Conservation (phyloP, 2,329 filamentous ascomycete genomes). For the Aspergillus candidus region DNA sequence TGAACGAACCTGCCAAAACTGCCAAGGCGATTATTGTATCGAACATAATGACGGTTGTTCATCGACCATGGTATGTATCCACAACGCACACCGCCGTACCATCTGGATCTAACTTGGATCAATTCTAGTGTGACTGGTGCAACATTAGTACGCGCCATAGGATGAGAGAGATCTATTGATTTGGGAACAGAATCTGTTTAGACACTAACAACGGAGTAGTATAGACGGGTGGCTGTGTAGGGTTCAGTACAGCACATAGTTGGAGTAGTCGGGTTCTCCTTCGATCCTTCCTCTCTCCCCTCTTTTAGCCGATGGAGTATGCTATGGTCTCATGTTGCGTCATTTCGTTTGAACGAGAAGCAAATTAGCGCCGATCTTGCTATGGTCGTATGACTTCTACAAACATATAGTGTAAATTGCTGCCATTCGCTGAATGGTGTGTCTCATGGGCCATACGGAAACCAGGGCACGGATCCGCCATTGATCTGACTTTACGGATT, state of each 20-base stretch:
- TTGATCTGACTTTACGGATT: too few species aligned
- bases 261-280: background rate
- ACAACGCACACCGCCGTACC: background rate
- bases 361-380: too few species aligned
- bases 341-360: too few species aligned
- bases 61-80: slow-evolving; percentile 43
- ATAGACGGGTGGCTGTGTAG: background rate
- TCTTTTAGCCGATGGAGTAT: too few species aligned
- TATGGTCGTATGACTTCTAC: too few species aligned
- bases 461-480: too few species aligned
- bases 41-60: slow-evolving; percentile 78
- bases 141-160: slow-evolving; percentile 34
- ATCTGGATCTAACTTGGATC: slow-evolving; percentile 3
- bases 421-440: too few species aligned
- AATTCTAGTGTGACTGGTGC: slow-evolving; percentile 38
- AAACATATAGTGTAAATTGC: too few species aligned
- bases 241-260: background rate
- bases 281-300: too few species aligned
- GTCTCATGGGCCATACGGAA: too few species aligned
- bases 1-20: slow-evolving; percentile 65
- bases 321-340: too few species aligned
- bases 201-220: background rate
- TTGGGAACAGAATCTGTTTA: background rate
- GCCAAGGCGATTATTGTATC: slow-evolving; percentile 74
- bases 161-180: slow-evolving; percentile 25